Base-by-base conservation (phyloP, 73 alveolate species). In the Paramecium sonneborni region DNA sequence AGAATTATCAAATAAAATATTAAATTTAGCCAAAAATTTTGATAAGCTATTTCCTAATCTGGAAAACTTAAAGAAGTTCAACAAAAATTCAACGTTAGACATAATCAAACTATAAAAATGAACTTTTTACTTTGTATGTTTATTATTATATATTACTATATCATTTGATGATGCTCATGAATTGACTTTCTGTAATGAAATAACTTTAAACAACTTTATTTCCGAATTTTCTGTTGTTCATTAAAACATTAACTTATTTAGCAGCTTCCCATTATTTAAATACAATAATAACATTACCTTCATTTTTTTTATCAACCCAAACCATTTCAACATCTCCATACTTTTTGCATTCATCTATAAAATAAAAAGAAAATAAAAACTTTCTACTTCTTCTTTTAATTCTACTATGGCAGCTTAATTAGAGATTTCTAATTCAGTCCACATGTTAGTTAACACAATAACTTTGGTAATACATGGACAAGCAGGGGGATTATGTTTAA, bases 11-110 rank as follows among this genome's bases (percentile, higher is more conserved):
- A 72, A 76, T 43, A 56, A 69, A 44, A 12, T 88, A 18, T 72
- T 88, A 37, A 88, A 88, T 23, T 82, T 88, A 32, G 94, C 94
- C 14, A 70, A 82, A 67, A 70, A 82, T 69, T 88, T 88, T 88
- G 94, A 88, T 56, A 88, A 82, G 46, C 56, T 56, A 70, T 88
- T 44, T 48, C 94, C 94, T 26, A 88, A 72, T 72, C 76, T 88
- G 35, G 79, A 88, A 69, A 88, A 88, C 76, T 88, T 88, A 70
- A 88, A 82, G 87, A 88, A 88, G 76, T 88, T 68, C 85, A 88
- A 79, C 28, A 79, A 79, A 46, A 21, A 30, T 44, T 43, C 70
- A 41, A 30, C 55, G n/a, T 79, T 24, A 79, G 90, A 79, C 28
- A 62, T 62, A 30, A 30, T 62, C 39, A 62, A 62, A 32, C 44